Evolutionary conservation across 306 rosid genomes (phyloP).

Genomic region (Argentina anserina): DNA sequence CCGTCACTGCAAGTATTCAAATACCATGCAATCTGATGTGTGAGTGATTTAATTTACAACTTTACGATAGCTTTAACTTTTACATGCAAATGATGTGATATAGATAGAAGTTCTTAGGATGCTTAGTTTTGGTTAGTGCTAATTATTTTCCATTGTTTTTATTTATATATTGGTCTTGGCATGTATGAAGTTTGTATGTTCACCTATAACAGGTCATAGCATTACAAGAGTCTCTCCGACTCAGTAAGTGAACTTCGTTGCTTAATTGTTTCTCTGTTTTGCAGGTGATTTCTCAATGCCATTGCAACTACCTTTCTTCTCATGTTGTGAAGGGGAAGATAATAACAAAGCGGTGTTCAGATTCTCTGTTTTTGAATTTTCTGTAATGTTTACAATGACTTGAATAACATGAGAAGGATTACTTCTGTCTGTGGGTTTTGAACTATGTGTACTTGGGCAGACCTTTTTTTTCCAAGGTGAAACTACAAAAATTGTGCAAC

Average conservation of each 20-base stretch:
- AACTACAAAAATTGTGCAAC: neutral
- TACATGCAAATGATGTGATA: neutral
- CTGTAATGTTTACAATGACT: constrained; percentile 4
- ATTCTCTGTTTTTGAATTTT: constrained; percentile 11
- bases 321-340: constrained; percentile 12
- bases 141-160: neutral
- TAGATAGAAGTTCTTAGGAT: neutral
- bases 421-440: neutral
- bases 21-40: neutral
- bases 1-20: neutral
- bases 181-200: neutral
- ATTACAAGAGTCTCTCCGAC: neutral
- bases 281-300: constrained; percentile 50
- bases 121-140: neutral
- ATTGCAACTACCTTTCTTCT: constrained; percentile 19
- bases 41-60: neutral
- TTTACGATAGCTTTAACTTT: neutral
- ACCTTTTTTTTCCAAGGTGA: neutral
- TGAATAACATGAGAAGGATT: constrained; percentile 11
- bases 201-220: neutral
- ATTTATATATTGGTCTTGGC: too few species aligned
- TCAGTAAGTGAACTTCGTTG: neutral
- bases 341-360: constrained; percentile 46
- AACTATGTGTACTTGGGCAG: neutral
- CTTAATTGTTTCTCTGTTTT: constrained; percentile 4